A percentile compares a stretch with the other conserved stretches of the same genome.
phyloP scores from a whole-genome alignment of 208 protist species.

The Acanthamoeba triangularis region DNA sequence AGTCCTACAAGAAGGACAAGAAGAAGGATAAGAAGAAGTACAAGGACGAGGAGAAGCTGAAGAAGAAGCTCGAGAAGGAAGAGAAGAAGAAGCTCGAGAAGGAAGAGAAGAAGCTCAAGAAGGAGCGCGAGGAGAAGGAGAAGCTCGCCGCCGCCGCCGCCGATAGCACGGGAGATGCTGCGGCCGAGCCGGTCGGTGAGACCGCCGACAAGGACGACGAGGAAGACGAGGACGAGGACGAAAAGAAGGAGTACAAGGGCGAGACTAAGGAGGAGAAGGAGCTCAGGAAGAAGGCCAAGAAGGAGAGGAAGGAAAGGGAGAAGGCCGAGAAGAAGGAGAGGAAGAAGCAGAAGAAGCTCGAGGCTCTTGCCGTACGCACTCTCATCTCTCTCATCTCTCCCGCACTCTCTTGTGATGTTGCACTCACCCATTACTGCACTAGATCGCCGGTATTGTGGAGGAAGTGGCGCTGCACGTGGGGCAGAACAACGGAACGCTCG shows the following conservation, averaged over 20 bases:
- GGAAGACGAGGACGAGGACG: background rate
- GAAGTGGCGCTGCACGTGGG: constrained; percentile 16
- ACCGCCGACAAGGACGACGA: background rate
- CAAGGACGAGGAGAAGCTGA: background rate
- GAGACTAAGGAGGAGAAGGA: background rate
- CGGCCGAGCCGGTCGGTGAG: background rate
- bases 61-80: background rate
- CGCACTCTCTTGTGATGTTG: background rate
- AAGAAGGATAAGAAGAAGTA: background rate
- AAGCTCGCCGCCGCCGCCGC: background rate
- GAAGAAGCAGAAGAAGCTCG: background rate
- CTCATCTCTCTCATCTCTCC: background rate
- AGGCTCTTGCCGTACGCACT: background rate
- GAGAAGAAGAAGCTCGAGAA: background rate
- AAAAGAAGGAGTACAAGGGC: background rate
- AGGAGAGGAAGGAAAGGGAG: background rate
- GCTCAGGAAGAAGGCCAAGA: background rate
- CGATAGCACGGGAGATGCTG: too few relatives aligned
- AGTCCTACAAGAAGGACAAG: background rate
- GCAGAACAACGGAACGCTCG: background rate
- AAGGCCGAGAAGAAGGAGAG: constrained; percentile 19
- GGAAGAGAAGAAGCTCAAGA: background rate
- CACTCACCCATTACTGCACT: background rate
- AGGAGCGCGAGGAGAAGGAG: background rate
- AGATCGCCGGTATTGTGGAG: background rate